Evolutionary conservation across 2,329 filamentous ascomycete genomes (phyloP), one percentile per base, ranked within the genome.

Genomic region (Arthrobotrys musiformis): DNA sequence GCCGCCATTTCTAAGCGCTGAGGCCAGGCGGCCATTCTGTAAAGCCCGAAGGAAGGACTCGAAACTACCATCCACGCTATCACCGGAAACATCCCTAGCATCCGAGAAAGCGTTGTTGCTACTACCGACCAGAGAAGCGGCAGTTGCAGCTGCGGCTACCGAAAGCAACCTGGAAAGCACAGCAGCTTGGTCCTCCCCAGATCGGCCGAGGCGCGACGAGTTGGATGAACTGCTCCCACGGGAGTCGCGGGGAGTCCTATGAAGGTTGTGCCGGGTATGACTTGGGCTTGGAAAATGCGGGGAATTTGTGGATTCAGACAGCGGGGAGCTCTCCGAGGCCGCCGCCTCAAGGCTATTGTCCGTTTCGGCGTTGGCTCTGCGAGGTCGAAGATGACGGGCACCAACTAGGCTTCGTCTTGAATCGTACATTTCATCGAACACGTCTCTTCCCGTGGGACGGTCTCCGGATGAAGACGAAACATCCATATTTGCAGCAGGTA

Each of bases 11-110:
- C 81, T 80, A 48, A 81, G 72, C 11, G 81, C 81, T 35, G 81
- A 80, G 26, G 80, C 80, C 11, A 81, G 75, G 28, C 81, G 78
- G 17, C 81, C 81, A 64, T 81, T 81, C 70, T 81, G 80, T 24
- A 81, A 64, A 44, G 81, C 80, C 24, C 80, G 79, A 28, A 81
- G 63, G 70, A 81, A 81, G 19, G 81, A 80, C 48, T 81, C 81
- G 76, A 81, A 81, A n/a, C 81, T 81, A 42, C 81, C 81, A 74
- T 81, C 81, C 35, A 79, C 79, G 61, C 80, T 80, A 40, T 80
- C 81, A 13, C 80, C 79, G n/a, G 80, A 80, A 13, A 81, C 81
- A 75, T 81, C 81, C 52, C 80, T 75, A 22, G 81, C 81, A 56
- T 81, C 80, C 42, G 79, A 80, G 37, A 81, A 79, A 15, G 81